Evolutionary conservation across 805 yeast species (phyloP).

Genomic region (Sungouiella thailandica): DNA sequence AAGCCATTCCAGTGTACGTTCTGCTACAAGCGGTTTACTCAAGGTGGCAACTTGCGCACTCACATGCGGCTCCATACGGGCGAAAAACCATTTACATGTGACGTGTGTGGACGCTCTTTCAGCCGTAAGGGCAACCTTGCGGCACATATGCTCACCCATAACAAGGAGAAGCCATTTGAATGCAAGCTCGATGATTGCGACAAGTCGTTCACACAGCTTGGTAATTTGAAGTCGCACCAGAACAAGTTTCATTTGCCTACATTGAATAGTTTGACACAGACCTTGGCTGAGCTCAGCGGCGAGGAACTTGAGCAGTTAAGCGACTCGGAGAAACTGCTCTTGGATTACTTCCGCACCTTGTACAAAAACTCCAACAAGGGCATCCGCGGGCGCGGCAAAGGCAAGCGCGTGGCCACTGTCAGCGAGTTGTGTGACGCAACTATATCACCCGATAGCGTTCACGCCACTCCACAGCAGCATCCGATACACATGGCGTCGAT

Average conservation of each 20-base stretch:
- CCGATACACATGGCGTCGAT: not conserved
- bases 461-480: conserved; percentile 10
- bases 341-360: conserved; percentile 72
- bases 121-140: conserved; percentile 90
- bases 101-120: conserved; percentile 67
- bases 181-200: conserved; percentile 80
- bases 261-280: conserved; percentile 59
- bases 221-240: conserved; percentile 91
- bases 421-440: conserved; percentile 2
- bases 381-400: conserved; percentile 83
- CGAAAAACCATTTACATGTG: conserved; percentile 84
- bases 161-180: conserved; percentile 67
- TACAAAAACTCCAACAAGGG: conserved; percentile 90
- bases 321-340: conserved; percentile 57
- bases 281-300: conserved; percentile 55
- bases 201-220: conserved; percentile 85
- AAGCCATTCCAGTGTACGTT: conserved; percentile 77
- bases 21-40: conserved; percentile 81
- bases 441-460: conserved; percentile 5
- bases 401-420: conserved; percentile 7
- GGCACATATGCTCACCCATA: conserved; percentile 82
- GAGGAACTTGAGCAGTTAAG: conserved; percentile 47
- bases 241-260: conserved; percentile 80
- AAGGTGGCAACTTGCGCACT: conserved; percentile 84
- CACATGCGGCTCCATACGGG: conserved; percentile 87